Evolutionary conservation across 805 yeast species (phyloP).

Genomic region (Cyberlindnera galapagoensis): DNA sequence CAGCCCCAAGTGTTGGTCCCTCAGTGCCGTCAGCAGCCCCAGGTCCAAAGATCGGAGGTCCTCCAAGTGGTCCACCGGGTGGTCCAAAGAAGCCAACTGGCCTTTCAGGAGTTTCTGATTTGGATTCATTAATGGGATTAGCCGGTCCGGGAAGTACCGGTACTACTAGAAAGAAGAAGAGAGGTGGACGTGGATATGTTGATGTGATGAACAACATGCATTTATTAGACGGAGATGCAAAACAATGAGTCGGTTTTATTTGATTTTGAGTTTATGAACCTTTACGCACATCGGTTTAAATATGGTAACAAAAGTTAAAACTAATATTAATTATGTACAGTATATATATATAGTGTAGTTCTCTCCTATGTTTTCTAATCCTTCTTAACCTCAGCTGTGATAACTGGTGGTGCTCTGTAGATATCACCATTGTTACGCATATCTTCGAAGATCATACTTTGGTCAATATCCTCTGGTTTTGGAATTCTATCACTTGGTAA

Average conservation of each 20-base stretch:
- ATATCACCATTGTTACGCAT: constrained; percentile 30
- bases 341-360: too few species aligned
- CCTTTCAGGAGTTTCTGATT: constrained; percentile 22
- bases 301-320: too few species aligned
- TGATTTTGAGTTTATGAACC: too few species aligned
- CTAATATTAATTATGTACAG: too few species aligned
- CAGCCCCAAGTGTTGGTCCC: constrained; percentile 15
- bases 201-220: constrained; percentile 46
- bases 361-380: too few species aligned
- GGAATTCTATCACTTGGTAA: constrained; percentile 34
- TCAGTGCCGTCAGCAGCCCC: too few species aligned
- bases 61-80: constrained; percentile 3
- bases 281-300: too few species aligned
- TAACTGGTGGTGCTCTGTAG: constrained; percentile 25
- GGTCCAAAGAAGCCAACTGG: constrained; percentile 3
- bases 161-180: constrained; percentile 33
- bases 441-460: constrained; percentile 22
- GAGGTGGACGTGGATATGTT: constrained; percentile 54
- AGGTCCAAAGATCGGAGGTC: background rate
- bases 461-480: constrained; percentile 26
- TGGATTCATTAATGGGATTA: constrained; percentile 40
- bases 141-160: constrained; percentile 24
- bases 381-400: too few species aligned
- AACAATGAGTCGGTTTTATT: too few species aligned
- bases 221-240: too few species aligned